These are phyloP conservation scores for Eucalyptus sp. DNA, from an alignment of 345 rosid genomes.

Conservation along the genomic window DNA sequence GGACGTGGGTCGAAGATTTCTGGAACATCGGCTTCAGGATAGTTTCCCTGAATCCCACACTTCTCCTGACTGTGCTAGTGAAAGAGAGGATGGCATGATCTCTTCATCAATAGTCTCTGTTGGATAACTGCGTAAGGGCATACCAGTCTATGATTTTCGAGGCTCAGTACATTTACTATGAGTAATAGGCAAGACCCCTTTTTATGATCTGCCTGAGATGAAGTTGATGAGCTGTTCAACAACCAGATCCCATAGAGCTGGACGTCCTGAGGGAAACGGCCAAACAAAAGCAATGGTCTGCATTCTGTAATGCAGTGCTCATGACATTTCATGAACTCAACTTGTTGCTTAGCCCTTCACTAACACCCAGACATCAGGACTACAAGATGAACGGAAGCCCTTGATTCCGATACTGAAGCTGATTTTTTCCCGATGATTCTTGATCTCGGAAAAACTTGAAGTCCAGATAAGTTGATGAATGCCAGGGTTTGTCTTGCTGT, in stretches of 20 bases:
- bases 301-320: background rate
- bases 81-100: background rate
- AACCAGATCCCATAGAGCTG: background rate
- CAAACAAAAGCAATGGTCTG: background rate
- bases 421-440: background rate
- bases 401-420: background rate
- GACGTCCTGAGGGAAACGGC: background rate
- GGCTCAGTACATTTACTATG: background rate
- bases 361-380: background rate
- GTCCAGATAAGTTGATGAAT: background rate
- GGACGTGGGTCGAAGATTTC: constrained; percentile 23
- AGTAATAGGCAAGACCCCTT: background rate
- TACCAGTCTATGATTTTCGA: background rate
- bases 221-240: background rate
- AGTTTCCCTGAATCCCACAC: background rate
- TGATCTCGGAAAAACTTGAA: background rate
- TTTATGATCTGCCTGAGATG: background rate
- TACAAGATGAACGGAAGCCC: background rate
- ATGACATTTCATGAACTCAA: background rate
- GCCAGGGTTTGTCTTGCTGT: background rate
- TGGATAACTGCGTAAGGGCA: background rate
- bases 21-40: constrained; percentile 3
- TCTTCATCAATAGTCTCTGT: background rate
- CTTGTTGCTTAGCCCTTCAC: background rate
- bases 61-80: background rate